Base-by-base conservation (phyloP, 2,329 filamentous ascomycete genomes). In the Ceratocystis colombiana region DNA sequence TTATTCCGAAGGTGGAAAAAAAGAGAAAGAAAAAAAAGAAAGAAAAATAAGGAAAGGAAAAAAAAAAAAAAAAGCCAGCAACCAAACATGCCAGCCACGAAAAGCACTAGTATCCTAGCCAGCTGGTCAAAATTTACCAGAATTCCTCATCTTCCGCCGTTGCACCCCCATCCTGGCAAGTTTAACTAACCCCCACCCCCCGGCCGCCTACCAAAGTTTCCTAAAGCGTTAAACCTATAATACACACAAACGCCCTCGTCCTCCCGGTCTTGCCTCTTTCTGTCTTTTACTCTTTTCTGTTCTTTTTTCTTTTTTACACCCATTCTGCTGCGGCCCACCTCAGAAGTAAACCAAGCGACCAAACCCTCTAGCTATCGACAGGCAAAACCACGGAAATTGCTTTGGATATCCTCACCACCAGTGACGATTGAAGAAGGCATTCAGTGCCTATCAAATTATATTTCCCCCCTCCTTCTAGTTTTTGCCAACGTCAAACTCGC, bases 201-300 rank as follows among this genome's bases (percentile, higher is more conserved):
- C 61, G 41, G 41, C 44, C 41, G 55, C 30, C 30, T 20, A 37
- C 55, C 28, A 8, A 48, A 37, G 12, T 30, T 63, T 30, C 46
- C 46, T 15, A 33, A 46, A 64, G 62, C 44, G 46, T 46, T 55
- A 57, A 25, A 64, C 55, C 62, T 67, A 64, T 64, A 65, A 62
- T 67, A 67, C 53, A 62, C 57, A 30, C 20, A 25, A 67, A 48
- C 45, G 50, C 28, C 44, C 66, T 64, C 62, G 62, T 63, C 66
- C 62, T 65, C 63, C 66, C 48, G 59, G 63, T 65, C 63, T 65
- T 65, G 65, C 63, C 57, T 63, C 66, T 67, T 67, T 67, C 59
- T 63, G 63, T 59, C 57, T 65, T 67, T 62, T 62, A 62, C 63
- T 64, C 62, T 64, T 67, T 67, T 67, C 33, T 62, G 28, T 64